Evolutionary conservation across 768 basidiomycete species (phyloP).

Genomic region (Mycena polygramma): DNA sequence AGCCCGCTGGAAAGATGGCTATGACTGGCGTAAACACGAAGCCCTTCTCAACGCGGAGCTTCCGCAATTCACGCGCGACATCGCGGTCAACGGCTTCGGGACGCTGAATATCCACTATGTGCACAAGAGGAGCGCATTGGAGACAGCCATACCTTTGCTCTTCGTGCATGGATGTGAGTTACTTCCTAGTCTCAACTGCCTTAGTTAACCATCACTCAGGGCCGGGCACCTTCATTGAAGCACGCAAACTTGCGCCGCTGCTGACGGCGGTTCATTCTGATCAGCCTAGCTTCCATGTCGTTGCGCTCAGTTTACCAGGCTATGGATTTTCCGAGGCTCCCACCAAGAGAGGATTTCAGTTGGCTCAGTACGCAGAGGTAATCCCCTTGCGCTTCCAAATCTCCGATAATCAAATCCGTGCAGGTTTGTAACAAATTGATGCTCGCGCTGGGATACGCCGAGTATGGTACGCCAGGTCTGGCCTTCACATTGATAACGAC

Average conservation of each 20-base stretch:
- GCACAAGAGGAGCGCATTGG: constrained; percentile 52
- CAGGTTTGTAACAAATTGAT: constrained; percentile 64
- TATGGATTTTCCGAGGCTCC: constrained; percentile 62
- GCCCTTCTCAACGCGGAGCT: constrained; percentile 53
- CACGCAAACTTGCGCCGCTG: constrained; percentile 57
- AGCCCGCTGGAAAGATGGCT: constrained; percentile 61
- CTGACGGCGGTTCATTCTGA: constrained; percentile 49
- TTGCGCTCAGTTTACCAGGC: constrained; percentile 59
- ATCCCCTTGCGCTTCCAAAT: neutral
- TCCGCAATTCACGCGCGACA: constrained; percentile 59
- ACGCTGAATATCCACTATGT: constrained; percentile 59
- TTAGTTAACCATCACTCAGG: constrained; percentile 43
- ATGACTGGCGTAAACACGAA: constrained; percentile 51
- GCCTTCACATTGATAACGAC: neutral
- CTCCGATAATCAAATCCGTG: neutral
- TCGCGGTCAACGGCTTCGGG: constrained; percentile 53
- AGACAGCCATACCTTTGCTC: constrained; percentile 48
- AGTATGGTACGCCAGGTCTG: constrained; percentile 20
- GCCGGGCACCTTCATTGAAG: constrained; percentile 62
- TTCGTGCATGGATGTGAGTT: constrained; percentile 58
- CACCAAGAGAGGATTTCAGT: constrained; percentile 54
- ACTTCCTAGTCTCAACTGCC: neutral
- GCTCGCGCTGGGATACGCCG: constrained; percentile 58
- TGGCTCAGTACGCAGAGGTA: constrained; percentile 57
- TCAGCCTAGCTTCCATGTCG: constrained; percentile 61